Evolutionary conservation across 116 monocot species (phyloP).

Genomic region (Dioscorea cayenensis): DNA sequence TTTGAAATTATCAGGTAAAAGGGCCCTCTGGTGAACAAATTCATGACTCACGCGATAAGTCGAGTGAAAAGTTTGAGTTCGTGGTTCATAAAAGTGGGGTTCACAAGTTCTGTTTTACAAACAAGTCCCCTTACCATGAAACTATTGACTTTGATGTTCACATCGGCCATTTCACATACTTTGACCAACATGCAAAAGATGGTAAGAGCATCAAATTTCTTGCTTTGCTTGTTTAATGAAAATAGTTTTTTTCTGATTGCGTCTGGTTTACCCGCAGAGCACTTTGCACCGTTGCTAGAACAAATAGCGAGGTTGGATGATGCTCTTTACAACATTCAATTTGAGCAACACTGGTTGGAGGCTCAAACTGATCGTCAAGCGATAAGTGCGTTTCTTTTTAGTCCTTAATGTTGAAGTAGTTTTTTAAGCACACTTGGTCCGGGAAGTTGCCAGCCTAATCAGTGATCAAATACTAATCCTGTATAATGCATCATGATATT

Average conservation of each 20-base stretch:
- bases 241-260: not conserved
- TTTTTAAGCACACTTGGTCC: too few relatives aligned
- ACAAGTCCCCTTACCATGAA: conserved; percentile 95
- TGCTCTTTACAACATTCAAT: conserved; percentile 77
- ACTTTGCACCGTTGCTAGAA: conserved; percentile 60
- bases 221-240: not conserved
- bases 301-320: conserved; percentile 83
- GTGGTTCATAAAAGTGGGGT: conserved; percentile 71
- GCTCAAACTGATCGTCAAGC: conserved; percentile 90
- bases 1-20: conserved; percentile 52
- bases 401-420: not conserved
- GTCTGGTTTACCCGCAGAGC: conserved; percentile 42
- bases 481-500: too few relatives aligned
- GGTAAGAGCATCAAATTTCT: conserved; percentile 34
- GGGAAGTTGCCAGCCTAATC: too few relatives aligned
- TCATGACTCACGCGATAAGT: conserved; percentile 80
- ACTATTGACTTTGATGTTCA: conserved; percentile 96
- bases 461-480: too few relatives aligned
- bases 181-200: conserved; percentile 94
- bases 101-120: conserved; percentile 95
- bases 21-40: conserved; percentile 78
- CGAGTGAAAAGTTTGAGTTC: conserved; percentile 88
- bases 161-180: conserved; percentile 69
- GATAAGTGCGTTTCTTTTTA: conserved; percentile 32
- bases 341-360: conserved; percentile 96